Base-by-base conservation (phyloP, 2,329 filamentous ascomycete species). In the Penicillium palitans region DNA sequence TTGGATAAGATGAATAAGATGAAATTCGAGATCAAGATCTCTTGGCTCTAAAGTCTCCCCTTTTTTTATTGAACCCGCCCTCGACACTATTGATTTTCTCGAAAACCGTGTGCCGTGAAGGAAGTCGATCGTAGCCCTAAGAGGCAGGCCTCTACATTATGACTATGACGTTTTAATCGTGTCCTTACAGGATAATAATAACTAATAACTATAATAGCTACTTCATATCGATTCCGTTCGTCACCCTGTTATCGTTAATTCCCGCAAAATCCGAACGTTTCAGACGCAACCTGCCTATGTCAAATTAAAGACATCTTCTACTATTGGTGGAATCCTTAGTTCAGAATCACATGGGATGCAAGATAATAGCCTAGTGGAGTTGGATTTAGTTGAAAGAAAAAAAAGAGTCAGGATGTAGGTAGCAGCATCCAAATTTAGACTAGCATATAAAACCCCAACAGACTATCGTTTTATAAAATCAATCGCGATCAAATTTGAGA, bases 11-110 rank as follows among this genome's bases (percentile, higher is more conserved):
- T 17, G 6, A 35, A 35, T 35, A 35, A 3, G 33, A 41, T 17
- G 42, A n/a, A 25, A 24, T 27, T 52, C 8, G 39, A 42, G 55
- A 57, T 57, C 40, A 47, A 57, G 55, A 57, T 57, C 55, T 57
- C 55, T 53, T 53, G 55, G 55, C 54, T 35, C 33, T 7, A 13
- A 46, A 21, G 31, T 45, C n/a, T 37, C 27, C 31, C 10, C n/a
- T 37, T 9, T 35, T 49, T 50, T 12, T 56, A 56, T 52, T 52
- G 47, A 56, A 39, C 25, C 47, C 39, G 41, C 42, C n/a, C n/a
- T 29, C 6, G 7, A 29, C 8, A 31, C 54, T 56, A 56, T 52
- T 33, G 54, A 56, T 45, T 56, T 42, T 21, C 5, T 10, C 17
- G 24, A 45, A 56, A 56, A 27, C 40, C 19, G 24, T 29, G 29